Conservation (phyloP, 257 asterid species). For the Solanum neorickii region DNA sequence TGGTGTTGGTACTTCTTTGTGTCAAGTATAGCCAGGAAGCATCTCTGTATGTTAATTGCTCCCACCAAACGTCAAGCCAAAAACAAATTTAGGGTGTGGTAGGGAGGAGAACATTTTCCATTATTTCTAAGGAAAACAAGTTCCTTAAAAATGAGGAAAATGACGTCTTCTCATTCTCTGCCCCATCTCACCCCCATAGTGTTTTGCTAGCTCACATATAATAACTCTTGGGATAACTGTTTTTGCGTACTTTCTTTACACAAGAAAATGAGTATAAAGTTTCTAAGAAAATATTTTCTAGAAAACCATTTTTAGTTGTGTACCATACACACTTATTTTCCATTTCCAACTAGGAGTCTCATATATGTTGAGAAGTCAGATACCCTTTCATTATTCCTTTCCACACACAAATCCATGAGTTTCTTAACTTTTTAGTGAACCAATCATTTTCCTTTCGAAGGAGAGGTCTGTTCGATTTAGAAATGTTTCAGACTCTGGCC, state of each 20-base stretch:
- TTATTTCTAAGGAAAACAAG: neutral
- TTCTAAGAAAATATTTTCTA: neutral
- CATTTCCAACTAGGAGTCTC: neutral
- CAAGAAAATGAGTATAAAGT: neutral
- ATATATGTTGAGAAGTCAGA: neutral
- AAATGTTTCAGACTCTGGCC: neutral
- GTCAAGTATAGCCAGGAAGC: neutral
- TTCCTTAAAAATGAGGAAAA: neutral
- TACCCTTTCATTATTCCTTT: neutral
- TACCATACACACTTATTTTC: neutral
- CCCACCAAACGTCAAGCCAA: neutral
- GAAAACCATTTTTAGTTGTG: neutral
- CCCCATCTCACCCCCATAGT: neutral
- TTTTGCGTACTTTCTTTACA: neutral
- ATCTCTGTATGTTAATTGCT: neutral
- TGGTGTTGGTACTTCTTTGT: neutral
- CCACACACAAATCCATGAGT: neutral
- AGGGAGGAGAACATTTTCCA: neutral
- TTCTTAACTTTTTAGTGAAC: neutral
- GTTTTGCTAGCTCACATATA: neutral
- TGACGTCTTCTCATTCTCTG: neutral
- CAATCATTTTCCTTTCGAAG: neutral
- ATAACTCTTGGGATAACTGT: neutral
- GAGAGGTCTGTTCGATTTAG: neutral
- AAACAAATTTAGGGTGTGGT: neutral